These are phyloP conservation scores for Candida xiaguanensis DNA, from an alignment of 805 yeast genomes.

Conservation along the genomic window DNA sequence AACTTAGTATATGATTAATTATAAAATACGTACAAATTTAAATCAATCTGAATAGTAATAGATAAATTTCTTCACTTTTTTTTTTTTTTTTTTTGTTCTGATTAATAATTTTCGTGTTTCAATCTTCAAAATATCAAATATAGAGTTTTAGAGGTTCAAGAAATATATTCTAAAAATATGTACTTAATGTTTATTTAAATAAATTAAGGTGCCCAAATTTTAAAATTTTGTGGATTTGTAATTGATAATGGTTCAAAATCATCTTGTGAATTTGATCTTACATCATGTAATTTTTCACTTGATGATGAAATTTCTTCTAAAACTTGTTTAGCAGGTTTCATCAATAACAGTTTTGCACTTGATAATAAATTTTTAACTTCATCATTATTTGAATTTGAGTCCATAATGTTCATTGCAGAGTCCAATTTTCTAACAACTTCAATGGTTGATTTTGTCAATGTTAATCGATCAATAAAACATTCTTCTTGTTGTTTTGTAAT, in stretches of 20 bases:
- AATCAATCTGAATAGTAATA: neutral
- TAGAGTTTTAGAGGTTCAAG: neutral
- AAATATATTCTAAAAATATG: too few relatives aligned
- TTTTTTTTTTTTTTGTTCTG: neutral
- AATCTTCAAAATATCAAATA: too few relatives aligned
- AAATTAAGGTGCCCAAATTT: slow-evolving; percentile 41
- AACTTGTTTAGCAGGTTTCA: slow-evolving; percentile 26
- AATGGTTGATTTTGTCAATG: slow-evolving; percentile 59
- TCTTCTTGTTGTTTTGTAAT: slow-evolving; percentile 64
- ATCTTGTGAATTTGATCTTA: slow-evolving; percentile 1
- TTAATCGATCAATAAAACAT: slow-evolving; percentile 58
- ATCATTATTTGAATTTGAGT: slow-evolving; percentile 7
- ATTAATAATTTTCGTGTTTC: neutral
- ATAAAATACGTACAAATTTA: neutral
- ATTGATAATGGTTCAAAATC: slow-evolving; percentile 34
- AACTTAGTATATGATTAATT: neutral
- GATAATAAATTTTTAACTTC: slow-evolving; percentile 18
- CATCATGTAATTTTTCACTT: slow-evolving; percentile 1
- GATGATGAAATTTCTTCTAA: slow-evolving; percentile 9
- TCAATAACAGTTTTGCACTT: slow-evolving; percentile 31
- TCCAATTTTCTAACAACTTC: slow-evolving; percentile 46
- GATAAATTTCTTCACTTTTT: neutral
- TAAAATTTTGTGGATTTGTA: slow-evolving; percentile 39
- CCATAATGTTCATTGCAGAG: slow-evolving; percentile 23
- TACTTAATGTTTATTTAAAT: neutral